Percentiles rank a stretch among this genome's conserved stretches.
Conservation (phyloP, 202 grass and related monocot genomes). For the Saccharum hybrid region DNA sequence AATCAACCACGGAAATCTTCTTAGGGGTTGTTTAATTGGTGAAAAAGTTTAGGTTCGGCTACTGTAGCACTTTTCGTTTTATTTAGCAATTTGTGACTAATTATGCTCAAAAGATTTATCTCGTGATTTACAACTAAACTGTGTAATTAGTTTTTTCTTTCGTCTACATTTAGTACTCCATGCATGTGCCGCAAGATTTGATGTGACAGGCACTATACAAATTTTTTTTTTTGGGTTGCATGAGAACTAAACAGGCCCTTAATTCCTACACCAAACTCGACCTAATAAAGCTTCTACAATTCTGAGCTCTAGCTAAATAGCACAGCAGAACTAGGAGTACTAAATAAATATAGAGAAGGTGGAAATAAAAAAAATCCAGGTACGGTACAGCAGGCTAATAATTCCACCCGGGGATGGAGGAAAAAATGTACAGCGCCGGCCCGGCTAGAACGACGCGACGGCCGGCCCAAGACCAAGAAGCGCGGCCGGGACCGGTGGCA, state of each 20-base stretch:
- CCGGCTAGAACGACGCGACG: slow-evolving; percentile 55
- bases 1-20: slow-evolving; percentile 49
- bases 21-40: background rate
- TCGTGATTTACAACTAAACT: no score
- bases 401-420: background rate
- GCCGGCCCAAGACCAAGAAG: slow-evolving; percentile 18
- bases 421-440: slow-evolving; percentile 51
- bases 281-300: slow-evolving; percentile 35
- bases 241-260: background rate
- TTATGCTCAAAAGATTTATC: no score
- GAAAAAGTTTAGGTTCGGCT: no score
- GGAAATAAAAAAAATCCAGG: background rate
- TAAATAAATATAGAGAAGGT: slow-evolving; percentile 3
- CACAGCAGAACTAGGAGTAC: background rate
- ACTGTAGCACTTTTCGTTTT: no score
- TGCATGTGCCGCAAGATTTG: no score
- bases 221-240: no score
- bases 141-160: no score
- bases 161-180: no score
- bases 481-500: background rate
- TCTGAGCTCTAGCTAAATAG: background rate
- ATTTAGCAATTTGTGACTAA: no score
- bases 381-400: slow-evolving; percentile 52
- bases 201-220: no score
- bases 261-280: slow-evolving; percentile 50